These are phyloP conservation scores for Papiliotrema laurentii DNA, from an alignment of 1,284 basidiomycete species.

Conservation along the genomic window DNA sequence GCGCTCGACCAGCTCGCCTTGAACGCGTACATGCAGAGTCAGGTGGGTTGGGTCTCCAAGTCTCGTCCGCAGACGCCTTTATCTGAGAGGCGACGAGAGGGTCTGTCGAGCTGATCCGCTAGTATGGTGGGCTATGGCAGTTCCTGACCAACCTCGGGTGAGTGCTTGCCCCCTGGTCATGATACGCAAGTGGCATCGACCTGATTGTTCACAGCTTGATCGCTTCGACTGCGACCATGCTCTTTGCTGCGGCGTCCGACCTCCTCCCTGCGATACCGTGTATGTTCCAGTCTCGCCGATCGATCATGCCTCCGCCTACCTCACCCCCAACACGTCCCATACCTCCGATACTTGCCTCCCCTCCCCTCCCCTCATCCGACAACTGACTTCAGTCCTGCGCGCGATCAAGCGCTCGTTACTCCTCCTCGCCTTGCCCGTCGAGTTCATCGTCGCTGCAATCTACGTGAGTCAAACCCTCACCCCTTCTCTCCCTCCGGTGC, in stretches of 20 bases:
- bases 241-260: slow-evolving; percentile 53
- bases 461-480: slow-evolving; percentile 50
- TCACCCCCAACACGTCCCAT: no score
- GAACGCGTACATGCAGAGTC: slow-evolving; percentile 22
- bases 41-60: slow-evolving; percentile 30
- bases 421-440: slow-evolving; percentile 61
- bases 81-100: no score
- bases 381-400: slow-evolving; percentile 46
- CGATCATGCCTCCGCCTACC: no score
- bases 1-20: slow-evolving; percentile 21
- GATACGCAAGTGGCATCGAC: not conserved
- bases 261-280: slow-evolving; percentile 53
- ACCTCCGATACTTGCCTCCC: not conserved
- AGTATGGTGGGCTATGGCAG: slow-evolving; percentile 54
- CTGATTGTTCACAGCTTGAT: slow-evolving; percentile 50
- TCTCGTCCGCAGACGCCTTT: not conserved
- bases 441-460: slow-evolving; percentile 63
- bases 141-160: slow-evolving; percentile 75
- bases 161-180: slow-evolving; percentile 13
- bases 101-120: slow-evolving; percentile 2
- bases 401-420: slow-evolving; percentile 56
- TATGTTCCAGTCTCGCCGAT: slow-evolving; percentile 42
- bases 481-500: not conserved
- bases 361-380: not conserved
- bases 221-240: slow-evolving; percentile 56